phyloP scores from a whole-genome alignment of 768 basidiomycete species.

The Kwoniella botswanensis region DNA sequence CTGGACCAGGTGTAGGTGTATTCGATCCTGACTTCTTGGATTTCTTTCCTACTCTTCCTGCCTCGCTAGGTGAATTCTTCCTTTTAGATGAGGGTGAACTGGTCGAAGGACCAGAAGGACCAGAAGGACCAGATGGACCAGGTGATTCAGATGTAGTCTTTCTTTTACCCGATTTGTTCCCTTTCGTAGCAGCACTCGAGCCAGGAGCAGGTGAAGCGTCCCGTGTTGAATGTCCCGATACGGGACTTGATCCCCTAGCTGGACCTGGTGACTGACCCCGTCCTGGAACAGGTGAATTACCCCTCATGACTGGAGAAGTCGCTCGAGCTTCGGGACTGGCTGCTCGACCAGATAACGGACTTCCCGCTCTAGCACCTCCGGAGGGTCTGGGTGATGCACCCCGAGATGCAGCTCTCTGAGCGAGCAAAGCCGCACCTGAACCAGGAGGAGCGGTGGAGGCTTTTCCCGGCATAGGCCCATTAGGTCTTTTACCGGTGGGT shows the following conservation, averaged over 20 bases:
- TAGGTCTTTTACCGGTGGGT: constrained; percentile 27
- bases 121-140: not conserved
- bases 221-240: constrained; percentile 12
- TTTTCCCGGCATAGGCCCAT: constrained; percentile 34
- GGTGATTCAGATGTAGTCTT: constrained; percentile 34
- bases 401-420: constrained; percentile 43
- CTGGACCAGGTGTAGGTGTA: constrained; percentile 44
- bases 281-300: constrained; percentile 20
- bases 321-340: constrained; percentile 26
- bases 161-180: constrained; percentile 6
- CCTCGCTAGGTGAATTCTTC: constrained; percentile 3
- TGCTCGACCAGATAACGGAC: constrained; percentile 30
- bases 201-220: constrained; percentile 21
- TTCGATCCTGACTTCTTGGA: constrained; percentile 38
- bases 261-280: constrained; percentile 17
- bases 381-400: constrained; percentile 39
- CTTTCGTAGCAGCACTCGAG: not conserved
- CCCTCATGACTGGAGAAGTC: constrained; percentile 29
- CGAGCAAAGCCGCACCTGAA: constrained; percentile 41
- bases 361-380: constrained; percentile 25
- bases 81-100: not conserved
- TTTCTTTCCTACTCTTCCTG: constrained; percentile 35
- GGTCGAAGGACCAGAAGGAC: not conserved
- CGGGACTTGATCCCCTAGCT: constrained; percentile 13
- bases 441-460: constrained; percentile 48